Evolutionary conservation across 192 early-diverging fungal species (phyloP).

Genomic region (Coemansia sp.): DNA sequence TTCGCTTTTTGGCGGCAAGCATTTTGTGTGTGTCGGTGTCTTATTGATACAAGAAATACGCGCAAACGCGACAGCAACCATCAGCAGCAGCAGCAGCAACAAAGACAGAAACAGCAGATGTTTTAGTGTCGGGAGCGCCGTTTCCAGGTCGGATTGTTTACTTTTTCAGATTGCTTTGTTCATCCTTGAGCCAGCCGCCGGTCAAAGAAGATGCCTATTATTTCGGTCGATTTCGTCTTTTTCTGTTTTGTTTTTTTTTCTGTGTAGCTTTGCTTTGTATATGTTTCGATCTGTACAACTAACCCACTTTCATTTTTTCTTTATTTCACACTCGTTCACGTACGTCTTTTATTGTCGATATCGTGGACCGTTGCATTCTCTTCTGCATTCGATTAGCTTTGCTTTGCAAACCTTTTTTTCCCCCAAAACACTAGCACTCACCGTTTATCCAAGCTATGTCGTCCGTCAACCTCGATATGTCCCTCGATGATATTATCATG

Average conservation of each 20-base stretch:
- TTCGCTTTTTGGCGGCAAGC: too few relatives aligned
- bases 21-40: too few relatives aligned
- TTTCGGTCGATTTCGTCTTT: neutral
- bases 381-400: conserved; percentile 8
- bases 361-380: neutral
- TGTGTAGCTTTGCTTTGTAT: neutral
- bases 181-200: neutral
- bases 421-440: neutral
- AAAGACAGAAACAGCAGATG: too few relatives aligned
- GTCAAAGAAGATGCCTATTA: neutral
- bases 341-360: neutral
- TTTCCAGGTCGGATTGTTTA: conserved; percentile 2
- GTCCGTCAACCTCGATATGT: conserved; percentile 52
- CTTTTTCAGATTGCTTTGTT: neutral
- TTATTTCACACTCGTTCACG: neutral
- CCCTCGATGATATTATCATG: conserved; percentile 53
- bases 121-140: neutral
- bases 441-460: conserved; percentile 27
- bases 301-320: conserved; percentile 1
- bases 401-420: neutral
- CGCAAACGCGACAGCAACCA: neutral
- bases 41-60: too few relatives aligned
- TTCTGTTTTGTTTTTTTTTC: conserved; percentile 2
- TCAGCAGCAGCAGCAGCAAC: neutral
- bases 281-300: neutral